Base-by-base conservation (phyloP, 345 rosid genomes). In the Turritis glabra region DNA sequence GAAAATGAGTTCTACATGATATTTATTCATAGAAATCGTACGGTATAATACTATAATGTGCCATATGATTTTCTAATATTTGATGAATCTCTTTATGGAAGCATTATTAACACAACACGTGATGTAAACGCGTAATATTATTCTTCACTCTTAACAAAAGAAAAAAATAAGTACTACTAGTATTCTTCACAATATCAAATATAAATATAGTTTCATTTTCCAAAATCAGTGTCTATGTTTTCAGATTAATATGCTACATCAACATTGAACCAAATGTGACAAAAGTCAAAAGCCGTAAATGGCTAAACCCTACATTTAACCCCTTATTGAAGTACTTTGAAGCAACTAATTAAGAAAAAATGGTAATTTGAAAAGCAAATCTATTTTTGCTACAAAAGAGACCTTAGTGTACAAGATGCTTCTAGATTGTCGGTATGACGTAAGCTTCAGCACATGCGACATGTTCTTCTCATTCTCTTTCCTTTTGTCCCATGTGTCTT, bases 401-500 rank as follows among this genome's bases (percentile, higher is more conserved):
- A 14, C 43, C 35, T 12, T 25, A 21, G 63, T 18, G 74, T 69
- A 23, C 2, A 76, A 62, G 57, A 62, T 61, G 66, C 52, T 75
- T 67, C 38, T 38, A 75, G 69, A 75, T 67, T 69, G 75, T 76
- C 75, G 75, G 62, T 70, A 54, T 61, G 79, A 76, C 75, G 41
- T 69, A 18, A n/a, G 56, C 64, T 48, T 50, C 6, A 44, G 75
- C 75, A 76, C 75, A 76, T 69, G 79, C 64, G 50, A 53, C 75
- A 76, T 76, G 79, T 76, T 76, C 79, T 52, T 69, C 75, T 38
- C 79, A 76, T 69, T 76, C 75, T 32, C 62, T 27, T 23, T n/a
- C 32, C 51, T 44, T 69, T 76, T 76, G 80, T 76, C 75, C 75
- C 80, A 76, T 69, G 50, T 76, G 57, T 50, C 79, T 51, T 75